Conservation (phyloP, 139 green algal species). For the Picochlorum sp. region DNA sequence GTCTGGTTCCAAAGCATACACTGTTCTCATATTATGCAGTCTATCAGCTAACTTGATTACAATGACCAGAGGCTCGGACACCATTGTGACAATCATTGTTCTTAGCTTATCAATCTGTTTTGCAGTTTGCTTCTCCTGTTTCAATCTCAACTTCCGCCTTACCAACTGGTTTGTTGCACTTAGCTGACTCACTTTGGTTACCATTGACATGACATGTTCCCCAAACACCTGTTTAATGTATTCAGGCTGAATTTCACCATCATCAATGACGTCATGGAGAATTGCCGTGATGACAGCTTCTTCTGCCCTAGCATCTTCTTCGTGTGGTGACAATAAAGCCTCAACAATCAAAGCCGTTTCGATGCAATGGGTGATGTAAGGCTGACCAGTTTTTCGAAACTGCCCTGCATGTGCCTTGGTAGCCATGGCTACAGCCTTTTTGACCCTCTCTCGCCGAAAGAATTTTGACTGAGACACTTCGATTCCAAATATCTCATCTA, state of each 20-base stretch:
- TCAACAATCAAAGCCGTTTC: constrained; percentile 89
- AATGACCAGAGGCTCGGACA: constrained; percentile 75
- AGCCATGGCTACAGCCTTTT: constrained; percentile 71
- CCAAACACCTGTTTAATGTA: constrained; percentile 65
- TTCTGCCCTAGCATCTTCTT: constrained; percentile 52
- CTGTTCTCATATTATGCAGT: constrained; percentile 95
- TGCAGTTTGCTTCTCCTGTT: constrained; percentile 24
- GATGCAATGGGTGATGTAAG: constrained; percentile 90
- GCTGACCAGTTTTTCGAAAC: constrained; percentile 72
- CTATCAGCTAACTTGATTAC: constrained; percentile 91
- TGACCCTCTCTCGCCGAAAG: constrained; percentile 43
- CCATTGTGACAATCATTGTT: constrained; percentile 64
- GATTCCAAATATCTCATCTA: constrained; percentile 44
- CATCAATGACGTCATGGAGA: constrained; percentile 93
- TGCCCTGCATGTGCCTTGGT: constrained; percentile 58
- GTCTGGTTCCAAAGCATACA: constrained; percentile 65
- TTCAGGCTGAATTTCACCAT: constrained; percentile 50
- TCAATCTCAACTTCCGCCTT: constrained; percentile 45
- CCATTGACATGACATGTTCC: constrained; percentile 56
- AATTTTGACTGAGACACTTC: constrained; percentile 50
- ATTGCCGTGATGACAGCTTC: constrained; percentile 72
- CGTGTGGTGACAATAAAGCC: constrained; percentile 21
- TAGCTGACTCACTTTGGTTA: constrained; percentile 72
- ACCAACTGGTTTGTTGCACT: constrained; percentile 83
- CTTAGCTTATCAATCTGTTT: constrained; percentile 42